Conservation (phyloP, 2,329 filamentous ascomycete genomes). For the Penicillium psychrosexuale region DNA sequence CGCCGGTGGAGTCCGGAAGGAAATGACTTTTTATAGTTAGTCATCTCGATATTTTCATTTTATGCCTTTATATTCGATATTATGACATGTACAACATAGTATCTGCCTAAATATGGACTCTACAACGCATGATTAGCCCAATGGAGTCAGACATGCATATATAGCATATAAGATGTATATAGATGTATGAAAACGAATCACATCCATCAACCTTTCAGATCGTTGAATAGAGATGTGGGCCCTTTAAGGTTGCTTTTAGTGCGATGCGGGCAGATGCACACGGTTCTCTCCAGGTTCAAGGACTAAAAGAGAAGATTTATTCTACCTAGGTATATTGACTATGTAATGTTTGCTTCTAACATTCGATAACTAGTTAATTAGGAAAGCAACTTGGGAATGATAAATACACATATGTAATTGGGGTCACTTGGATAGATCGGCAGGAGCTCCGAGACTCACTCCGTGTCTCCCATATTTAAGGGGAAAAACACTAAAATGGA, state of each 20-base stretch:
- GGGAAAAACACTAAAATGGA: constrained; percentile 39
- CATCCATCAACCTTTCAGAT: background rate
- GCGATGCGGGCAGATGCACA: constrained; percentile 22
- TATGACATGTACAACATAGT: background rate
- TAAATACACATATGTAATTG: background rate
- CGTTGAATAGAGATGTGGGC: constrained; percentile 9
- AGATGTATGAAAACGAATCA: background rate
- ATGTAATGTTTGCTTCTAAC: too few relatives aligned
- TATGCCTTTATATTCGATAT: background rate
- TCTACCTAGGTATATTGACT: too few relatives aligned
- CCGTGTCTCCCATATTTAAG: background rate
- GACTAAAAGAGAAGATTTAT: background rate
- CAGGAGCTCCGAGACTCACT: constrained; percentile 1
- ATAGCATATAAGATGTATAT: background rate
- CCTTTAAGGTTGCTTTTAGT: constrained; percentile 25
- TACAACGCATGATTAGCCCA: background rate
- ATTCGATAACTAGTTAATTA: too few relatives aligned
- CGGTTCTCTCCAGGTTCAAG: constrained; percentile 10
- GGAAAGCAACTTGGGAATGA: background rate
- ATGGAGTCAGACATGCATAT: background rate
- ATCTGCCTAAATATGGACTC: background rate
- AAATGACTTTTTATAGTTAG: background rate
- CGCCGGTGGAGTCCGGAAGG: constrained; percentile 20
- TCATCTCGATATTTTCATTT: background rate
- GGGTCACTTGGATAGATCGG: background rate